Evolutionary conservation across 1,284 basidiomycete species (phyloP).

Genomic region (Veloporphyrellus conicus): DNA sequence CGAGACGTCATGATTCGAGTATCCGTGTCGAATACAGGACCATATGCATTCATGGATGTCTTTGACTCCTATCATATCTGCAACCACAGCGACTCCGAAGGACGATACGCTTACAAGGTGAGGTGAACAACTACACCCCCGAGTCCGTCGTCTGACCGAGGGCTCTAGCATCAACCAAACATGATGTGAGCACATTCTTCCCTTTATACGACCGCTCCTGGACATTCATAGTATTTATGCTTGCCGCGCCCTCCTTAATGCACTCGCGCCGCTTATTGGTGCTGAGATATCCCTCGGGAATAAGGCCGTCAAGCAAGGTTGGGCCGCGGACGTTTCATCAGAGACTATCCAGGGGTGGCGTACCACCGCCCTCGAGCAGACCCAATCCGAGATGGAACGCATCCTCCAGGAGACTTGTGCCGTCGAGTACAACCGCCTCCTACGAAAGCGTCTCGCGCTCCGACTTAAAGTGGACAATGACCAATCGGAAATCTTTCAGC

Average conservation of each 20-base stretch:
- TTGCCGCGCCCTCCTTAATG: constrained; percentile 66
- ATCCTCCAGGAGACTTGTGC: constrained; percentile 54
- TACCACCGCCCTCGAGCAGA: constrained; percentile 48
- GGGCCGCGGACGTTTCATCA: constrained; percentile 53
- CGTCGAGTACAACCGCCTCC: constrained; percentile 57
- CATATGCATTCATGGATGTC: constrained; percentile 94
- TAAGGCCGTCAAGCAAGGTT: constrained; percentile 55
- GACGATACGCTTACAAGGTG: constrained; percentile 84
- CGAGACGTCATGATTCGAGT: background rate
- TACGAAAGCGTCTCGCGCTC: constrained; percentile 79
- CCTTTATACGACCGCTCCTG: background rate
- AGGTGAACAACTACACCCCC: constrained; percentile 10
- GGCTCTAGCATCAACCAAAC: constrained; percentile 46
- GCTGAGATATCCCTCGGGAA: constrained; percentile 59
- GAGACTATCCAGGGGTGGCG: constrained; percentile 64
- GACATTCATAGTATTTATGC: constrained; percentile 60
- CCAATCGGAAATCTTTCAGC: constrained; percentile 54
- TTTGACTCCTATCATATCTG: constrained; percentile 85
- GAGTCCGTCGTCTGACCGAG: constrained; percentile 6
- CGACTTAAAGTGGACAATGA: constrained; percentile 52
- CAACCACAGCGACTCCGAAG: constrained; percentile 86
- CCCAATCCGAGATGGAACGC: constrained; percentile 56
- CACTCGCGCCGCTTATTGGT: constrained; percentile 79
- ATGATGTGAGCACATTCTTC: constrained; percentile 46
- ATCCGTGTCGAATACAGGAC: constrained; percentile 43